Base-by-base conservation (phyloP, 768 basidiomycete genomes). In the Leccinum subtestaceum region DNA sequence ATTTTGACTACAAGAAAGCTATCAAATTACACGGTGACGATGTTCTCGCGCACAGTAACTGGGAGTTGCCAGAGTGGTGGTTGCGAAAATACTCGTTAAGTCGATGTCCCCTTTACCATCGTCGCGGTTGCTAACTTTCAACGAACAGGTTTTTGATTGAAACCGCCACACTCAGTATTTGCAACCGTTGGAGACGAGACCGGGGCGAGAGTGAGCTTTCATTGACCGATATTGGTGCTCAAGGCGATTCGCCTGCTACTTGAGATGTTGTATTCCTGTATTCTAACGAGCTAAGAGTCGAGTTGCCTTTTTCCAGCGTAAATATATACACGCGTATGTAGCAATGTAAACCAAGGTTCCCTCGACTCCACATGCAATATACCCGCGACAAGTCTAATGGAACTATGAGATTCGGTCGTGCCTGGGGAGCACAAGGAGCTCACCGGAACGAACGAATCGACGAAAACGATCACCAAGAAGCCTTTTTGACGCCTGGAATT, bases 11-110 rank as follows among this genome's bases (percentile, higher is more conserved):
- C 62, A 78, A 88, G 32, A 76, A 72, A 25, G 82, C 84, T 4
- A 80, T 91, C 12, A 87, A 82, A 2, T 81, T 95, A 47, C 94
- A 97, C 59, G 93, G 93, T 12, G 91, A 96, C 63, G 95, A 98
- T 66, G 89, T 94, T 21, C 79, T 97, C n/a, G 86, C 87, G 4
- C 92, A 96, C 65, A 77, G 75, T 46, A 95, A 92, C 66, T 97
- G 95, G 93, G 95, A 98, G 74, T 80, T 97, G 43, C 79, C 81
- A 15, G 93, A 95, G 67, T 78, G 80, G 54, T 97, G 93, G 85
- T 77, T 97, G 48, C 81, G 84, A 57, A 84, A 89, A 74, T 95
- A 91, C 63, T 86, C 86, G 94, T 93, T 52, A 53, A 63, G 19
- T 29, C 27, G 19, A 40, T 21, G 4, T 23, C 36, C 13, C 27